A percentile compares a stretch with the other conserved stretches of the same genome.
These are phyloP conservation scores for Aristolochia contorta DNA, from an alignment of 164 flowering plant species.

Conservation along the genomic window DNA sequence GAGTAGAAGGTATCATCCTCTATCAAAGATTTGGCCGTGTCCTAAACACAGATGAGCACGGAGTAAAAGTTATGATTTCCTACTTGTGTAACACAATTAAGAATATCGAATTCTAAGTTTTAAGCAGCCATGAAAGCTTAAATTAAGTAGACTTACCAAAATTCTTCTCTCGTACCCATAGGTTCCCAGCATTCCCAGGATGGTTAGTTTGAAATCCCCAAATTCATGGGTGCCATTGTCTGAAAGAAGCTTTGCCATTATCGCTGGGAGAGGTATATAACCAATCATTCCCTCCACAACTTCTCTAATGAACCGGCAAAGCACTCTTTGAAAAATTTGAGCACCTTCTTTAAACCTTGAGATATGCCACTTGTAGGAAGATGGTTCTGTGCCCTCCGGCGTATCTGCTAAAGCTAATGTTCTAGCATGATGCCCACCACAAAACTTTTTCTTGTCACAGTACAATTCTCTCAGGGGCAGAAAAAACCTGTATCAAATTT, in stretches of 20 bases:
- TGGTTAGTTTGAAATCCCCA: constrained; percentile 86
- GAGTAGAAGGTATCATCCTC: constrained; percentile 91
- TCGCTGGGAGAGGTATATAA: constrained; percentile 74
- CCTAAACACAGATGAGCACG: constrained; percentile 28
- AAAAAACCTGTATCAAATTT: constrained; percentile 63
- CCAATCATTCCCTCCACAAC: constrained; percentile 97
- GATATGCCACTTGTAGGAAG: constrained; percentile 40
- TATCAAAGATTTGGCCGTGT: constrained; percentile 86
- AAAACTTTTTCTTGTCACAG: constrained; percentile 16
- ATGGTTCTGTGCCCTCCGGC: constrained; percentile 21
- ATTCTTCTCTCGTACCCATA: constrained; percentile 91
- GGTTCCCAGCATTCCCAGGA: constrained; percentile 86
- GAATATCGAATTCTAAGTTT: neutral
- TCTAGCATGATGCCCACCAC: constrained; percentile 18
- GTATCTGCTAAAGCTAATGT: constrained; percentile 12
- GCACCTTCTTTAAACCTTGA: constrained; percentile 37
- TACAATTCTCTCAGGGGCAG: constrained; percentile 54
- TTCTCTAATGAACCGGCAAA: constrained; percentile 75
- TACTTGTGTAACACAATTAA: neutral
- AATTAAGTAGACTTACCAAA: constrained; percentile 43
- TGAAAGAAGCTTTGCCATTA: constrained; percentile 87
- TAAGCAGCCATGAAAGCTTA: neutral
- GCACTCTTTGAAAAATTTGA: constrained; percentile 46
- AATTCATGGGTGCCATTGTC: constrained; percentile 90
- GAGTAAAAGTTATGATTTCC: neutral